phyloP scores from a whole-genome alignment of 2,329 filamentous ascomycete species.

The Colletotrichum sp. region DNA sequence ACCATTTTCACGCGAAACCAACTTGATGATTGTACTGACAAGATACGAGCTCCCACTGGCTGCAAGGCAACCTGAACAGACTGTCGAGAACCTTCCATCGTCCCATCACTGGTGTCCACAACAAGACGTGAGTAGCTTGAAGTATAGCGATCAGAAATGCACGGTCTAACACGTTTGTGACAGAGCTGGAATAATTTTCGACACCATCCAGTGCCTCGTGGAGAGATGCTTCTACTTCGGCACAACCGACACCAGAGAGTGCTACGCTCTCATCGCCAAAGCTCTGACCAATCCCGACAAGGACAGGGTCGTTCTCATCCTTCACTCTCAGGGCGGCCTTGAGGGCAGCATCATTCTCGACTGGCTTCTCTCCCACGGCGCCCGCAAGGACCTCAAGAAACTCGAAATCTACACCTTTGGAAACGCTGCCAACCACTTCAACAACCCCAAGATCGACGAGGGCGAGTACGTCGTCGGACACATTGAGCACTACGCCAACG shows the following conservation, averaged over 20 bases:
- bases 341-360: conserved; percentile 76
- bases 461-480: conserved; percentile 63
- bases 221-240: conserved; percentile 78
- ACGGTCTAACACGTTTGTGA: accelerated
- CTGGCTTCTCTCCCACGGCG: conserved; percentile 76
- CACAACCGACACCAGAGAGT: conserved; percentile 69
- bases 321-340: conserved; percentile 81
- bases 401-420: conserved; percentile 82
- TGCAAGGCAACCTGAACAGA: neutral
- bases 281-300: conserved; percentile 57
- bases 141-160: accelerated
- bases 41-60: neutral
- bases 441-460: conserved; percentile 60
- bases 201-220: conserved; percentile 77
- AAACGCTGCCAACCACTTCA: conserved; percentile 81
- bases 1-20: too few relatives aligned
- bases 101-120: neutral
- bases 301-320: conserved; percentile 65
- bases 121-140: neutral
- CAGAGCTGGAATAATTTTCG: conserved; percentile 63
- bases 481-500: conserved; percentile 83
- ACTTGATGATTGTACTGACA: too few relatives aligned
- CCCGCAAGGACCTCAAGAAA: conserved; percentile 68
- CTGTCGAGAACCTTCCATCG: neutral
- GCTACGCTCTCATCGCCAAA: conserved; percentile 66